Conservation (phyloP, 495 filamentous ascomycete species). For the Penicillium ochrochloron region DNA sequence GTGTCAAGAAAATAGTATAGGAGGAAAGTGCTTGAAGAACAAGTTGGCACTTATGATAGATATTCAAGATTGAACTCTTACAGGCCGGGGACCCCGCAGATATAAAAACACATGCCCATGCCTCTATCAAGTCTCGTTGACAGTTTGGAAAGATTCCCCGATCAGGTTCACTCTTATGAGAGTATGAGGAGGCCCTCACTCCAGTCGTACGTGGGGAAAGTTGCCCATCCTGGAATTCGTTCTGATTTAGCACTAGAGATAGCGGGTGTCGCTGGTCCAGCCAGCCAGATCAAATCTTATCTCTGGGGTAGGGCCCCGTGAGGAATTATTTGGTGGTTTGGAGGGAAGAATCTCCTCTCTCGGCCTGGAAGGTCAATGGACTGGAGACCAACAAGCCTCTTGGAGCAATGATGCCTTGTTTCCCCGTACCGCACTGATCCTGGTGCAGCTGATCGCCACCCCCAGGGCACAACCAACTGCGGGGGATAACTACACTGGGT, state of each 20-base stretch:
- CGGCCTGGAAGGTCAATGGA: too few relatives aligned
- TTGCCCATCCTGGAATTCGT: constrained; percentile 1
- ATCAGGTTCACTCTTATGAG: not conserved
- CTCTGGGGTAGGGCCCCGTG: constrained; percentile 1
- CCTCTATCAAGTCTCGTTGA: not conserved
- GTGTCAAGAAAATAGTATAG: not conserved
- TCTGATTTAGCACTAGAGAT: too few relatives aligned
- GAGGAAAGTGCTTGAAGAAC: not conserved
- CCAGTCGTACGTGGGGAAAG: not conserved
- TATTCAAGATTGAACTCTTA: not conserved
- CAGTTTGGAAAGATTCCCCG: constrained; percentile 9
- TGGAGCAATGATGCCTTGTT: not conserved
- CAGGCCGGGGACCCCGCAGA: not conserved
- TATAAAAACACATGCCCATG: not conserved
- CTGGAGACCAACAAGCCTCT: not conserved
- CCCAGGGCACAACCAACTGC: not conserved
- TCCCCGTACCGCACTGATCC: not conserved
- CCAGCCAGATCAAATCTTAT: not conserved
- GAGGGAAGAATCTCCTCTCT: constrained; percentile 1
- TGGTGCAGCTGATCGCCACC: not conserved
- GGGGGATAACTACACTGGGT: not conserved
- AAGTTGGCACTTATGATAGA: not conserved
- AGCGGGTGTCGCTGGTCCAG: too few relatives aligned
- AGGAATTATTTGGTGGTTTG: not conserved
- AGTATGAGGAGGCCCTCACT: not conserved